Evolutionary conservation across 1,284 basidiomycete species (phyloP), one percentile per base, ranked within the genome.

Genomic region (Moesziomyces sp.): DNA sequence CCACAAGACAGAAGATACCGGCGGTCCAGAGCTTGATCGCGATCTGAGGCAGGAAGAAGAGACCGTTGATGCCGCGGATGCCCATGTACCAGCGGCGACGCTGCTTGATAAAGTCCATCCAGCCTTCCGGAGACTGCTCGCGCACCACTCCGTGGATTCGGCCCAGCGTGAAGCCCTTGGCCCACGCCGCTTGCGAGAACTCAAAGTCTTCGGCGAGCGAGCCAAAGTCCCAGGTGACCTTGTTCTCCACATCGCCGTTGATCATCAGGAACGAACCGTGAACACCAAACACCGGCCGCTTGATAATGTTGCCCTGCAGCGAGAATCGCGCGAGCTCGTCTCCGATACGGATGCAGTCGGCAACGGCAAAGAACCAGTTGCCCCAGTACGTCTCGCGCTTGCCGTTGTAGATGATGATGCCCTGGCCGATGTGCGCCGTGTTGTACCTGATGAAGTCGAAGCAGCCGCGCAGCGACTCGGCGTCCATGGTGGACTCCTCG

Each of bases 341-440:
- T 56, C 85, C 85, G 46, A 86, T 84, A 78, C 85, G 84, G 46
- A 86, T 85, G 64, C 84, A 83, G 65, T 86, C 85, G 23, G 85
- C 85, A 9, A 86, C 84, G n/a, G 84, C 84, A 56, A 86, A 86
- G 78, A 84, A 85, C 85, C 85, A 86, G 72, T 85, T 85, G 67
- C 81, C 81, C 84, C 84, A 85, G 74, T 84, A 86, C 16, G 84
- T 83, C 78, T 84, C 83, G 18, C 68, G 47, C 52, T 77, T 67
- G 34, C 85, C 85, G 69, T 86, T 86, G 78, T 86, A 86, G 43
- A 85, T 77, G 53, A 86, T 86, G 64, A 86, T 86, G 46, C 85
- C 85, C 77, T 86, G 85, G 35, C 85, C 85, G 62, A 85, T 85
- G 65, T 85, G 84, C 40, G 84, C 84, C n/a, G 82, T 79, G 26